phyloP scores from a whole-genome alignment of 768 basidiomycete species.

The Dacryopinax primogenitus region DNA sequence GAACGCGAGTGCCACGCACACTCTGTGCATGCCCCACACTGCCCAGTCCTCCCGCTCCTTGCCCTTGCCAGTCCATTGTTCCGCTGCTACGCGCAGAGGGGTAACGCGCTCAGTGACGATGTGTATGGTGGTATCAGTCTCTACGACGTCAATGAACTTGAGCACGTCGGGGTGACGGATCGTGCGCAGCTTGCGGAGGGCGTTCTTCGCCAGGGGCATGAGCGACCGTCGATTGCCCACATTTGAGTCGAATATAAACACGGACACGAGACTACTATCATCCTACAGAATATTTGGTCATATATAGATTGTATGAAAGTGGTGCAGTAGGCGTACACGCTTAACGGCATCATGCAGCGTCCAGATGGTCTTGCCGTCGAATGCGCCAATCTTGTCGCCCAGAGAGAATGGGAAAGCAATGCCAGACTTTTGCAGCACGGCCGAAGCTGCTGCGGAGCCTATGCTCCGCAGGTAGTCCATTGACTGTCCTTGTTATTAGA shows the following conservation, averaged over 20 bases:
- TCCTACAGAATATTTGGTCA: constrained; percentile 42
- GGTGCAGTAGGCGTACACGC: constrained; percentile 40
- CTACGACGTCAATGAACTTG: constrained; percentile 86
- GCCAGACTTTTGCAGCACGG: constrained; percentile 86
- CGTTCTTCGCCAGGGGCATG: constrained; percentile 72
- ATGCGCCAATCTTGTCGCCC: constrained; percentile 53
- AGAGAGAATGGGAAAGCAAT: constrained; percentile 79
- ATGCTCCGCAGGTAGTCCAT: constrained; percentile 79
- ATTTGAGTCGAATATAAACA: constrained; percentile 77
- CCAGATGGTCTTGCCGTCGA: constrained; percentile 65
- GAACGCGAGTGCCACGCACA: constrained; percentile 83
- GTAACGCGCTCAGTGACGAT: constrained; percentile 91
- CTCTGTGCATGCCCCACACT: constrained; percentile 83
- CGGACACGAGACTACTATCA: constrained; percentile 68
- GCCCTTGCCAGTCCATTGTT: constrained; percentile 49
- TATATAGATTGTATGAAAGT: neutral
- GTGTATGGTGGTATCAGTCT: constrained; percentile 74
- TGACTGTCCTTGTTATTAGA: neutral
- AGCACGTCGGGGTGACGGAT: constrained; percentile 92
- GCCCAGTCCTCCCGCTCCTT: constrained; percentile 76
- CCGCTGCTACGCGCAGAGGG: constrained; percentile 51
- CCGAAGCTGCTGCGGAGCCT: constrained; percentile 75
- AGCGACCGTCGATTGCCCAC: constrained; percentile 41
- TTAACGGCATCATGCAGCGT: constrained; percentile 77
- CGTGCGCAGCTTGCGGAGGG: constrained; percentile 76